Evolutionary conservation across 2,329 filamentous ascomycete genomes (phyloP), one percentile per base, ranked within the genome.

Genomic region (Fusarium aywerte): DNA sequence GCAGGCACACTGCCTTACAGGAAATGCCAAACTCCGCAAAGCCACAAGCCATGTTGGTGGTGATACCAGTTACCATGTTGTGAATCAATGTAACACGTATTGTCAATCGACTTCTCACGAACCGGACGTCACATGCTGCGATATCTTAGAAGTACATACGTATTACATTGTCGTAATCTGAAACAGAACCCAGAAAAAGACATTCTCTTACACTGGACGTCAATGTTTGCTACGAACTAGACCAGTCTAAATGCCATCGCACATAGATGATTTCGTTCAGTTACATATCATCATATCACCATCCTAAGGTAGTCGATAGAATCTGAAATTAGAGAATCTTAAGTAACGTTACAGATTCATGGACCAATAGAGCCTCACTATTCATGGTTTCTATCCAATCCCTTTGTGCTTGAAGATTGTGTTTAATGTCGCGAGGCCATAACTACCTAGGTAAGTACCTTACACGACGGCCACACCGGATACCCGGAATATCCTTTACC

Each of bases 401-500:
- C 36, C 20, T 27, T 20, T 27, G 15, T 31, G 16, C 27, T 13
- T 18, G 25, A 31, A 21, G 20, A 13, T 16, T 27, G n/a, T 39
- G n/a, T n/a, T n/a, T n/a, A n/a, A n/a, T n/a, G n/a, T n/a, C n/a
- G n/a, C n/a, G n/a, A n/a, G n/a, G n/a, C n/a, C n/a, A n/a, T n/a
- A n/a, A n/a, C n/a, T n/a, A n/a, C n/a, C n/a, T n/a, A n/a, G n/a
- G n/a, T n/a, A n/a, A n/a, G n/a, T n/a, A n/a, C n/a, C n/a, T n/a
- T 27, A 9, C 27, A 8, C 27, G 11, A 10, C 27, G 27, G 11
- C 8, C 13, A 2, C 8, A 12, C 9, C 7, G 7, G 5, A 16
- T 31, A 10, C 2, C 5, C 56, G 66, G 65, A 67, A 40, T n/a
- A 59, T 67, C 36, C 7, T 67, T 23, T 21, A 20, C 27, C 66